A percentile compares a stretch with the other conserved stretches of the same genome.
Conservation (phyloP, 2,329 filamentous ascomycete genomes). For the Diaporthe caulivora region DNA sequence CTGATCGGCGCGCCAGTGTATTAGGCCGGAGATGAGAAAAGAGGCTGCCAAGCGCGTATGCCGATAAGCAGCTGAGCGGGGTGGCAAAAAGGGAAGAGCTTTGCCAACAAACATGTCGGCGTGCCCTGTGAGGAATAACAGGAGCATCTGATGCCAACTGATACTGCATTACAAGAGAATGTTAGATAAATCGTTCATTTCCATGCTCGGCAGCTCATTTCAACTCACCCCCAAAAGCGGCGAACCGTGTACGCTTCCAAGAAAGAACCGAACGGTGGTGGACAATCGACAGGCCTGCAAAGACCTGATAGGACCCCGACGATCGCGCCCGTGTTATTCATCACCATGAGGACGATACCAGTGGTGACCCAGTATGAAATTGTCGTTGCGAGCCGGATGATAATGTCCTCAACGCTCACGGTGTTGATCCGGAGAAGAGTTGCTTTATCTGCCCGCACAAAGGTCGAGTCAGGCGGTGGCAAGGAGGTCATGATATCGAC, state of each 20-base stretch:
- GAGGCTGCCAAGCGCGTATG: neutral
- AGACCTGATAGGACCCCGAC: neutral
- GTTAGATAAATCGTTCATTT: neutral
- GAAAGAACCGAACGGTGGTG: neutral
- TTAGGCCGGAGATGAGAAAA: conserved; percentile 1
- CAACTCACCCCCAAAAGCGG: neutral
- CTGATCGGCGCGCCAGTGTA: neutral
- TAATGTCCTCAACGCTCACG: neutral
- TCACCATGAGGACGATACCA: neutral
- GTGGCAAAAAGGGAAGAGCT: neutral
- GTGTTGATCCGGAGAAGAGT: neutral
- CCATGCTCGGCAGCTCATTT: neutral
- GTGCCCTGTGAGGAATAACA: neutral
- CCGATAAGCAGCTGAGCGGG: neutral
- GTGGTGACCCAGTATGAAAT: neutral
- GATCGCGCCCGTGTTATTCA: conserved; percentile 3
- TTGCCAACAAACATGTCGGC: neutral
- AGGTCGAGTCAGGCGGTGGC: neutral
- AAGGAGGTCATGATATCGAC: conserved; percentile 3
- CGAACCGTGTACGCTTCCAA: neutral
- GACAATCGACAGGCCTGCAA: neutral
- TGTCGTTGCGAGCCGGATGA: neutral
- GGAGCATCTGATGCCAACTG: neutral
- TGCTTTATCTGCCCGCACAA: neutral
- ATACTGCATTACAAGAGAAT: neutral